Base-by-base conservation (phyloP, 768 basidiomycete genomes). In the Rhizopogon vulgaris region DNA sequence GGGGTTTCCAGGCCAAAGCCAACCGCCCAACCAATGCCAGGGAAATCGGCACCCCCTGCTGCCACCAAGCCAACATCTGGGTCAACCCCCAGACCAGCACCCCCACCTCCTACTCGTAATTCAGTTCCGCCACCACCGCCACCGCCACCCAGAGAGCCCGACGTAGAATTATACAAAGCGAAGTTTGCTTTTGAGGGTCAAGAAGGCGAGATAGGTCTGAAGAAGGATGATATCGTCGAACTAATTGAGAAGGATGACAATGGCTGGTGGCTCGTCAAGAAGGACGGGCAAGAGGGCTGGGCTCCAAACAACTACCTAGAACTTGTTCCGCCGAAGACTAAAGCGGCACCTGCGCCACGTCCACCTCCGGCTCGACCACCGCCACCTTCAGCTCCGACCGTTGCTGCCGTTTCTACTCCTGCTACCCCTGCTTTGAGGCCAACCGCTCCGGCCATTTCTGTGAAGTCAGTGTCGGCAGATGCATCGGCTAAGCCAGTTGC, bases 241-340 rank as follows among this genome's bases (percentile, higher is more conserved):
- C 73, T 98, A 17, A 75, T 94, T 30, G 86, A 95, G 73, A 93
- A 96, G 66, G 85, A 87, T 63, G 83, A 94, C 54, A 95, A 95
- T 60, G 96, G 95, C 3, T 99, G 96, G 96, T 98, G 96, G 95
- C 76, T 96, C 30, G 87, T 97, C 52, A 90, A 86, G 76, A 92
- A 87, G 69, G 78, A 76, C 48, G 79, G 79, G 2, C 70, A 73
- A 15, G 93, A 97, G 64, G 96, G 92, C 12, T 99, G 94, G 94
- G 92, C 94, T 17, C 96, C 96, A 2, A 84, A 86, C 58, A 94
- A 92, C 67, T 96, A 94, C 63, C 82, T 95, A 6, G 94, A 96
- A 64, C 77, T 87, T 32, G 79, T 86, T 4, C 83, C 84, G 15
- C 80, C 80, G 18, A 82, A 79, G 57, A 77, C 83, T 2, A 82